phyloP scores from a whole-genome alignment of 1,284 basidiomycete species.

The Boletus semigastroideus region DNA sequence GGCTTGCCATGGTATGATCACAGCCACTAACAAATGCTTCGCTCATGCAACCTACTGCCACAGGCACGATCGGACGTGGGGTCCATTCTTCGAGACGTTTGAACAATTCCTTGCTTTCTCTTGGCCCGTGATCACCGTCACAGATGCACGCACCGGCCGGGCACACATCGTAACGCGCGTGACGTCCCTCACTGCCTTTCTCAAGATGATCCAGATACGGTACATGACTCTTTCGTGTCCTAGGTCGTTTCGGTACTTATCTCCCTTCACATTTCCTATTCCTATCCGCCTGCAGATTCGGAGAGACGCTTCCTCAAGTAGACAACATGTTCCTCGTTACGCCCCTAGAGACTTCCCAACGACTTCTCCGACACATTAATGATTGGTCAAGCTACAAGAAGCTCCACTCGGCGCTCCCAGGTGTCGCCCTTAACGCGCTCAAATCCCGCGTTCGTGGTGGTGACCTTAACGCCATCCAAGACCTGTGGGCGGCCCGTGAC shows the following conservation, averaged over 20 bases:
- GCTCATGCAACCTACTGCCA: conserved; percentile 4
- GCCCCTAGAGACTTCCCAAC: conserved; percentile 66
- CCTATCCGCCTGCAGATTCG: conserved; percentile 44
- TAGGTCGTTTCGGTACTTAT: no score
- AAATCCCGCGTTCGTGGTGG: conserved; percentile 69
- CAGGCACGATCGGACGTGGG: conserved; percentile 83
- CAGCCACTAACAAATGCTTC: not conserved
- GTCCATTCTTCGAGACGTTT: conserved; percentile 77
- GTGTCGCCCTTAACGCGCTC: conserved; percentile 65
- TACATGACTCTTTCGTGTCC: conserved; percentile 25
- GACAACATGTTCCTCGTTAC: conserved; percentile 64
- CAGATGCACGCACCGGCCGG: conserved; percentile 68
- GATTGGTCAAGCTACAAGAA: conserved; percentile 75
- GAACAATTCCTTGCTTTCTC: conserved; percentile 81
- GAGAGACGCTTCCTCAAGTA: conserved; percentile 67
- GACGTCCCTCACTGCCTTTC: conserved; percentile 67
- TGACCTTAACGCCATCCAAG: conserved; percentile 63
- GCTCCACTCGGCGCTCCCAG: conserved; percentile 69
- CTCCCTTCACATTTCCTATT: not conserved
- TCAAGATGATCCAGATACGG: conserved; percentile 81
- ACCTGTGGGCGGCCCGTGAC: conserved; percentile 69
- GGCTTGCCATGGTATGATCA: conserved; percentile 65
- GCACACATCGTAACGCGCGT: conserved; percentile 78
- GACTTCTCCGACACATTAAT: conserved; percentile 67
- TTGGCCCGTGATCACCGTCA: conserved; percentile 82